Evolutionary conservation across 176 grass and related monocot species (phyloP).

Genomic region (Microstegium vimineum): DNA sequence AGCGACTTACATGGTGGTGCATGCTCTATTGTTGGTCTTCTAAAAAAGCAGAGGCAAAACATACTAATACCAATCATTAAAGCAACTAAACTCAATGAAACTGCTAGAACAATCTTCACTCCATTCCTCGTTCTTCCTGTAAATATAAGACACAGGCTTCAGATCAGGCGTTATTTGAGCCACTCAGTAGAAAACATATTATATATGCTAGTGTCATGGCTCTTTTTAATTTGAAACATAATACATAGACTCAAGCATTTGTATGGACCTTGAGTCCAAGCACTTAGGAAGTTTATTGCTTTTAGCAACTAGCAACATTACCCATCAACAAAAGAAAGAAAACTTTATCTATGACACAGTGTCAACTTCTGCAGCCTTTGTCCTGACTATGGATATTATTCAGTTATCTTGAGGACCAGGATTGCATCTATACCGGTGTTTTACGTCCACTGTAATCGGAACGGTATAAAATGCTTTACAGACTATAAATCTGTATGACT

Average conservation of each 20-base stretch:
- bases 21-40: background rate
- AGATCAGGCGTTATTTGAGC: background rate
- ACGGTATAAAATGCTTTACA: background rate
- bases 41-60: constrained; percentile 30
- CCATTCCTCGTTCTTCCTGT: constrained; percentile 32
- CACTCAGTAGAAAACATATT: background rate
- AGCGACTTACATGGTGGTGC: constrained; percentile 22
- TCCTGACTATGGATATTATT: no score
- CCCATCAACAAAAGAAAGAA: background rate
- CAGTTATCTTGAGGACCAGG: no score
- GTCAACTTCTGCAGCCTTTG: background rate
- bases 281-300: background rate
- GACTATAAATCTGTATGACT: background rate
- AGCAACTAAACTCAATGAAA: constrained; percentile 28
- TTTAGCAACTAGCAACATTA: background rate
- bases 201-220: no score
- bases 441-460: no score
- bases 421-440: no score
- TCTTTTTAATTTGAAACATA: no score
- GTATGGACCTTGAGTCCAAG: background rate
- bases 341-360: background rate
- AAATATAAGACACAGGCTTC: background rate
- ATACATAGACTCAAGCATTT: background rate
- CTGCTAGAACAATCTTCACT: constrained; percentile 16
- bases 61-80: constrained; percentile 2